A percentile compares a stretch with the other conserved stretches of the same genome.
Evolutionary conservation across 495 filamentous ascomycete genomes (phyloP).

Genomic region (Chlorociboria aeruginascens): DNA sequence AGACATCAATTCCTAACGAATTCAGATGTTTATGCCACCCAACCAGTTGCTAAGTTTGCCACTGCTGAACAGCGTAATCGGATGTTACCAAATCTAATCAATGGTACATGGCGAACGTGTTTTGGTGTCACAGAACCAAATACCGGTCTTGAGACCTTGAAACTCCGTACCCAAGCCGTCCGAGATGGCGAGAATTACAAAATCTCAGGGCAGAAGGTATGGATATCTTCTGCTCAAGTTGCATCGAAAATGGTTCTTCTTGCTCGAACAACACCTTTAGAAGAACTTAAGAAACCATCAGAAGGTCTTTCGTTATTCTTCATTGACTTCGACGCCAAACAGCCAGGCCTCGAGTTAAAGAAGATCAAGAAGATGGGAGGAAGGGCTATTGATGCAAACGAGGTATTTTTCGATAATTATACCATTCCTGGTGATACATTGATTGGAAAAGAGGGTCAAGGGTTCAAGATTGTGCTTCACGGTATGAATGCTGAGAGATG

Average conservation of each 20-base stretch:
- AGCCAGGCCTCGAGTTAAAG: slow-evolving; percentile 48
- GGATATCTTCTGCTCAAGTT: slow-evolving; percentile 72
- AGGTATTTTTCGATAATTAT: slow-evolving; percentile 75
- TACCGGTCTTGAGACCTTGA: slow-evolving; percentile 62
- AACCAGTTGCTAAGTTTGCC: slow-evolving; percentile 62
- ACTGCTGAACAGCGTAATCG: slow-evolving; percentile 43
- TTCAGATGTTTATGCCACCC: slow-evolving; percentile 57
- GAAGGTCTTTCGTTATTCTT: slow-evolving; percentile 68
- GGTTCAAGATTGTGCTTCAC: slow-evolving; percentile 67
- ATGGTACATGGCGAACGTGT: slow-evolving; percentile 54
- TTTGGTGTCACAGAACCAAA: slow-evolving; percentile 64
- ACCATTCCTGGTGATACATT: slow-evolving; percentile 43
- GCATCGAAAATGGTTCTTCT: slow-evolving; percentile 68
- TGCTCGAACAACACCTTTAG: slow-evolving; percentile 56
- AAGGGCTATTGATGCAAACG: slow-evolving; percentile 67
- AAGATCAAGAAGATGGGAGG: slow-evolving; percentile 77
- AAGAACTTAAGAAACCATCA: slow-evolving; percentile 51
- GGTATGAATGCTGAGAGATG: slow-evolving; percentile 79
- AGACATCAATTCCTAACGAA: background rate
- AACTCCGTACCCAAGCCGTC: slow-evolving; percentile 47
- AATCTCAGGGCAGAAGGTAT: slow-evolving; percentile 68
- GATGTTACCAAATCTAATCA: slow-evolving; percentile 57
- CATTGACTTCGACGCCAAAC: slow-evolving; percentile 51
- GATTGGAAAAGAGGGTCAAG: slow-evolving; percentile 57
- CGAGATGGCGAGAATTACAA: slow-evolving; percentile 41